A percentile compares a stretch with the other conserved stretches of the same genome.
Conservation (phyloP, 768 basidiomycete species). For the Podaxis pistillaris region DNA sequence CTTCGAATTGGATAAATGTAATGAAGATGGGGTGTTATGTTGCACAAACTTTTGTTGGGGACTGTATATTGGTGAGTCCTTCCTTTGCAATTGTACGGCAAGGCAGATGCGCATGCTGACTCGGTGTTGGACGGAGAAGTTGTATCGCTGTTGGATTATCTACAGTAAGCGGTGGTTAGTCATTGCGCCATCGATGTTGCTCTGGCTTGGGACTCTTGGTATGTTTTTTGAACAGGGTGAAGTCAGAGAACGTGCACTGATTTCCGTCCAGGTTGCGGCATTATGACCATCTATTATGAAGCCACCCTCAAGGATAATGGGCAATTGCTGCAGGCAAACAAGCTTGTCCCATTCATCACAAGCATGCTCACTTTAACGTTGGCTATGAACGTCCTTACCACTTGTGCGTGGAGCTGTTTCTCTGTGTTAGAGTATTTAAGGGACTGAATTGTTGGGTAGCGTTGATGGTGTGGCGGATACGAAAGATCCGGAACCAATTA, state of each 20-base stretch:
- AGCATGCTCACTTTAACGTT: conserved; percentile 35
- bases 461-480: conserved; percentile 36
- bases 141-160: conserved; percentile 39
- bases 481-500: conserved; percentile 29
- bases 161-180: conserved; percentile 31
- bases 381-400: conserved; percentile 34
- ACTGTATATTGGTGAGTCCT: conserved; percentile 38
- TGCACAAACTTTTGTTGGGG: conserved; percentile 41
- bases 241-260: background rate
- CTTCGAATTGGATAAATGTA: conserved; percentile 38
- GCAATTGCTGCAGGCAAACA: conserved; percentile 25
- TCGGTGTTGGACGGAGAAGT: conserved; percentile 18
- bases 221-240: background rate
- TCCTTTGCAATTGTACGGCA: background rate
- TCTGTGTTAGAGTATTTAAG: background rate
- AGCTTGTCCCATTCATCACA: conserved; percentile 34
- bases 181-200: conserved; percentile 25
- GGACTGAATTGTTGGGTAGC: conserved; percentile 19
- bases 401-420: conserved; percentile 26
- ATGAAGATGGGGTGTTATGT: conserved; percentile 41
- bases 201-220: conserved; percentile 39
- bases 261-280: conserved; percentile 28
- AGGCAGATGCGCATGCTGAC: background rate
- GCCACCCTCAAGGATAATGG: conserved; percentile 26
- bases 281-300: conserved; percentile 31